A percentile compares a stretch with the other conserved stretches of the same genome.
Conservation (phyloP, 768 basidiomycete species). For the Trametes maxima region DNA sequence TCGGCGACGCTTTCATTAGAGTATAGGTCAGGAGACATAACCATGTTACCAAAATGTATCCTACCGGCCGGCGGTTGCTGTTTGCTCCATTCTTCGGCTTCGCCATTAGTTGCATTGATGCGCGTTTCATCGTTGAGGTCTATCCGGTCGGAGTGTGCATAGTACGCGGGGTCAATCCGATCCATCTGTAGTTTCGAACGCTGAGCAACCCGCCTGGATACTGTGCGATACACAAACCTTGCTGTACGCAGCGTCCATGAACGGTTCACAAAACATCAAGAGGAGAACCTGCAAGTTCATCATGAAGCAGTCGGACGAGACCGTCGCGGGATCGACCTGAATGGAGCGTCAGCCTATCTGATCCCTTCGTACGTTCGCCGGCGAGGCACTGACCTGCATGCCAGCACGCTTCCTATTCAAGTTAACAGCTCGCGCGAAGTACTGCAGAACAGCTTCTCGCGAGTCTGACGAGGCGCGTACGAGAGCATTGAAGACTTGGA, state of each 20-base stretch:
- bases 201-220: background rate
- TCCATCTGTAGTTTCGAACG: constrained; percentile 61
- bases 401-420: constrained; percentile 87
- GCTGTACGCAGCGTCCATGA: constrained; percentile 88
- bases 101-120: constrained; percentile 89
- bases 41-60: constrained; percentile 26
- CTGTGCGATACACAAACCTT: constrained; percentile 57
- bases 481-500: constrained; percentile 86
- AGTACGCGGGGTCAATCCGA: constrained; percentile 86
- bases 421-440: constrained; percentile 72
- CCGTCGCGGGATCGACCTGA: constrained; percentile 84
- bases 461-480: constrained; percentile 79
- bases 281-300: constrained; percentile 84
- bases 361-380: too few species aligned
- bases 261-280: constrained; percentile 87
- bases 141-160: constrained; percentile 69
- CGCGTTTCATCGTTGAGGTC: constrained; percentile 88
- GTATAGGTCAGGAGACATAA: background rate
- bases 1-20: constrained; percentile 53
- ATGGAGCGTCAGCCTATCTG: background rate
- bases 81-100: constrained; percentile 74
- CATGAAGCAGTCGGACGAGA: constrained; percentile 92
- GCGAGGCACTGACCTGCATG: constrained; percentile 65
- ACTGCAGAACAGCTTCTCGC: constrained; percentile 80
- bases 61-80: constrained; percentile 49